Base-by-base conservation (phyloP, 1,284 basidiomycete species). In the Sanghuangporus weigelae region DNA sequence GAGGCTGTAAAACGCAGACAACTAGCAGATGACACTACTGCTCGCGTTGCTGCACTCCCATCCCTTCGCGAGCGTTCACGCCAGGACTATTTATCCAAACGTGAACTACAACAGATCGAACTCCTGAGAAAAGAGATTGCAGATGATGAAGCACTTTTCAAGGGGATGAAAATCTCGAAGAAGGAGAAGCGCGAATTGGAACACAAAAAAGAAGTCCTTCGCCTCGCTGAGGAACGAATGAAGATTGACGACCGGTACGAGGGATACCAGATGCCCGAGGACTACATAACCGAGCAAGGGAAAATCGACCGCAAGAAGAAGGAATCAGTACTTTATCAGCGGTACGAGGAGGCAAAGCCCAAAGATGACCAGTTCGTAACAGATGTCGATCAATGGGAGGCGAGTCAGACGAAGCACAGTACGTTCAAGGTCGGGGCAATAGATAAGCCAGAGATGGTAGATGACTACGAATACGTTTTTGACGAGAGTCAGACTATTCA, bases 241-340 rank as follows among this genome's bases (percentile, higher is more conserved):
- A 89, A 87, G 72, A 97, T 99, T 66, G 93, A 95, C 73, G 95
- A 97, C 78, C 92, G 93, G 67, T 93, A 84, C 75, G 95, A 97
- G 67, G 95, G 95, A 4, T 98, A 98, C 71, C 90, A 91, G 77
- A 83, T 97, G 44, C 96, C 95, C 0, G 95, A 97, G 70, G 96
- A 99, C 76, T 99, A 99, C 72, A 84, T 98, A 70, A 99, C 96
- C 0, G 96, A 98, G 72, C 94, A 98, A 74, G 97, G 97, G n/a
- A 96, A 95, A 75, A 92, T 99, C 66, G 96, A 99, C 82, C 90
- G 88, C 76, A 96, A 97, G 79, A 96, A 95, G 78, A 96, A 98
- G 73, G 88, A 96, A 73, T 90, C 92, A 69, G 95, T 93, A 0
- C 76, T 99, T 57, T 98, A 98, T 73, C 87, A 94, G 70, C 90